Conservation (phyloP, 1,139 yeast species). For the Lodderomyces jiufengensis region DNA sequence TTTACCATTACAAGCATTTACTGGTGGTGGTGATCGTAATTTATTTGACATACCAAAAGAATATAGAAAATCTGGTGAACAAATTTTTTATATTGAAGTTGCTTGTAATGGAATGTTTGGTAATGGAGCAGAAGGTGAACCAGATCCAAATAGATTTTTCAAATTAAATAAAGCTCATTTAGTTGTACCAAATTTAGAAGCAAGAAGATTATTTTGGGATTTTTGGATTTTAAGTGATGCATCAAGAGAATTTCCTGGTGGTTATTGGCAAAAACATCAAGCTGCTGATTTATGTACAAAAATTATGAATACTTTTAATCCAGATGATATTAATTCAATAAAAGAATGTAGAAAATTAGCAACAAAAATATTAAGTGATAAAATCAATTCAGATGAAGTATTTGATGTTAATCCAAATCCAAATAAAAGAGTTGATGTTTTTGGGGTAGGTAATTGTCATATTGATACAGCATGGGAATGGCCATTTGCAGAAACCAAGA, state of each 20-base stretch:
- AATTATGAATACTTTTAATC: conserved; percentile 80
- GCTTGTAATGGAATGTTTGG: conserved; percentile 97
- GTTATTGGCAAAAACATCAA: conserved; percentile 77
- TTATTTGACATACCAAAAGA: conserved; percentile 65
- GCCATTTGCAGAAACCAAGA: conserved; percentile 95
- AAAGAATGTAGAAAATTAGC: conserved; percentile 67
- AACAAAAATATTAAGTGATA: conserved; percentile 56
- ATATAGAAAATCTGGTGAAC: conserved; percentile 38
- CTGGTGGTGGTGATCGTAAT: conserved; percentile 81
- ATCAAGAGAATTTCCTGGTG: conserved; percentile 76
- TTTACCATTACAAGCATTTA: conserved; percentile 73
- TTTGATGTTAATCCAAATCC: conserved; percentile 26
- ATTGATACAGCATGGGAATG: conserved; percentile 98
- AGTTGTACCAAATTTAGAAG: conserved; percentile 76
- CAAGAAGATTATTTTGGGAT: conserved; percentile 73
- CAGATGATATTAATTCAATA: conserved; percentile 46
- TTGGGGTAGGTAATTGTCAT: conserved; percentile 90
- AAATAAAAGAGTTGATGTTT: conserved; percentile 47
- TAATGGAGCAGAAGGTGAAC: conserved; percentile 58
- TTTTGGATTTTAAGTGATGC: conserved; percentile 90
- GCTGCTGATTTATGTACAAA: conserved; percentile 75
- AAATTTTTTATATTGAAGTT: conserved; percentile 73
- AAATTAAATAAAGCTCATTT: conserved; percentile 67
- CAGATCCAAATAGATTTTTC: conserved; percentile 68
- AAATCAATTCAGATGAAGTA: conserved; percentile 63